phyloP scores from a whole-genome alignment of 1,284 basidiomycete species.

The Naganishia albida region DNA sequence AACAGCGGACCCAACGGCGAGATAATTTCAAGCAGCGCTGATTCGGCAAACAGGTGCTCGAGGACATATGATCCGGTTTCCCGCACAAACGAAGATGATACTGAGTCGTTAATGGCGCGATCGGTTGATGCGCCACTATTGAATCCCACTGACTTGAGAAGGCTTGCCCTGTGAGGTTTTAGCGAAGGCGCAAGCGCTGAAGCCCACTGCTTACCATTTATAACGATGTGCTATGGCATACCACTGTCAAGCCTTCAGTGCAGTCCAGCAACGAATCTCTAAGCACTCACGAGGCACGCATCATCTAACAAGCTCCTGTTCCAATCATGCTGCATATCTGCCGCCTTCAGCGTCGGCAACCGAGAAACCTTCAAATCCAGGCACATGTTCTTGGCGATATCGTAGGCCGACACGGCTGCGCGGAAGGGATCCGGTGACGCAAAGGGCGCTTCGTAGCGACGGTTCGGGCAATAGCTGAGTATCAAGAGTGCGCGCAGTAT shows the following conservation, averaged over 20 bases:
- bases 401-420: conserved; percentile 1
- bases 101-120: not conserved
- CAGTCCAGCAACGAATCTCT: not conserved
- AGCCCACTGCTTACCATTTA: conserved; percentile 1
- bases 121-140: conserved; percentile 1
- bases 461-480: conserved; percentile 15
- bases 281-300: conserved; percentile 3
- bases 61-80: conserved; percentile 7
- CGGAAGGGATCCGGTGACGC: conserved; percentile 1
- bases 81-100: not conserved
- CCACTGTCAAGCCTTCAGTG: not conserved
- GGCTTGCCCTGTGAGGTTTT: not conserved
- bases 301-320: conserved; percentile 10
- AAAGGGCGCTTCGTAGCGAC: not conserved
- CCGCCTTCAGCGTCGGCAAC: not conserved
- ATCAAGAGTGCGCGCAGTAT: conserved; percentile 12
- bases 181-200: not conserved
- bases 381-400: conserved; percentile 12
- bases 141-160: conserved; percentile 5
- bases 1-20: conserved; percentile 1
- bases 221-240: conserved; percentile 21
- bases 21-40: conserved; percentile 9
- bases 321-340: conserved; percentile 14
- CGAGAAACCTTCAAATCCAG: not conserved
- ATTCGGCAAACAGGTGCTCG: conserved; percentile 17